A percentile compares a stretch with the other conserved stretches of the same genome.
These are phyloP conservation scores for Camellia sinensis DNA, from an alignment of 148 eudicot species.

Conservation along the genomic window DNA sequence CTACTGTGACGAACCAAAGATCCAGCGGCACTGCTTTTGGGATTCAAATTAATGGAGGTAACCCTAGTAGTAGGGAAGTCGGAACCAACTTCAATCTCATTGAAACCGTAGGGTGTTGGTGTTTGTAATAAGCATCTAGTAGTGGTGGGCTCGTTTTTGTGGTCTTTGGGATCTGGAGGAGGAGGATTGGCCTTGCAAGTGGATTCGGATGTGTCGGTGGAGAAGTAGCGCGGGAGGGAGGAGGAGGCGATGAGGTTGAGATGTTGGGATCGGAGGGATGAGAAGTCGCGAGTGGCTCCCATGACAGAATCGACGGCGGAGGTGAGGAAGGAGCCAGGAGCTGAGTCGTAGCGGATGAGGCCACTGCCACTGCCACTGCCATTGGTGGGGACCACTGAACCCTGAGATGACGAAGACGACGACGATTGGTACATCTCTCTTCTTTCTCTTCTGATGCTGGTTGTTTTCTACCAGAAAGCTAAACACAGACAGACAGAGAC, in stretches of 20 bases:
- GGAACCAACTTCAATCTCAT: neutral
- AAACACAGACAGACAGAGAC: too few species aligned
- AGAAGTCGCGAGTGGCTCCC: conserved; percentile 17
- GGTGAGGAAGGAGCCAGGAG: conserved; percentile 48
- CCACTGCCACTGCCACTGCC: conserved; percentile 7
- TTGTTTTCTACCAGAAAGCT: too few species aligned
- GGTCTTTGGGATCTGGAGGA: neutral
- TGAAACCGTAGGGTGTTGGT: conserved; percentile 24
- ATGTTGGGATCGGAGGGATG: conserved; percentile 7
- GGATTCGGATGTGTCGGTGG: conserved; percentile 8
- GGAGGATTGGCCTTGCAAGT: neutral
- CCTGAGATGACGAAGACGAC: conserved; percentile 27
- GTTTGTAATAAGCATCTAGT: neutral
- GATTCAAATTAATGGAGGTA: neutral
- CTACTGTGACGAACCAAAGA: conserved; percentile 53
- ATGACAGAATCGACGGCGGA: conserved; percentile 44
- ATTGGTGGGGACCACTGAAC: conserved; percentile 19
- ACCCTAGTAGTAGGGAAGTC: neutral
- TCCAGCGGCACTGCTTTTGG: neutral
- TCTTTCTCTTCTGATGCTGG: too few species aligned
- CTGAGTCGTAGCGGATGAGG: conserved; percentile 56
- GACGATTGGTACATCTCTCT: conserved; percentile 3
- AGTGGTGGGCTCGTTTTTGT: neutral
- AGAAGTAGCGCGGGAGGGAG: conserved; percentile 3
- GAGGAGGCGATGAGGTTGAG: neutral